Percentiles rank a stretch among this genome's conserved stretches.
These are phyloP conservation scores for Penicillium sp. DNA, from an alignment of 2,329 filamentous ascomycete species.

Conservation along the genomic window DNA sequence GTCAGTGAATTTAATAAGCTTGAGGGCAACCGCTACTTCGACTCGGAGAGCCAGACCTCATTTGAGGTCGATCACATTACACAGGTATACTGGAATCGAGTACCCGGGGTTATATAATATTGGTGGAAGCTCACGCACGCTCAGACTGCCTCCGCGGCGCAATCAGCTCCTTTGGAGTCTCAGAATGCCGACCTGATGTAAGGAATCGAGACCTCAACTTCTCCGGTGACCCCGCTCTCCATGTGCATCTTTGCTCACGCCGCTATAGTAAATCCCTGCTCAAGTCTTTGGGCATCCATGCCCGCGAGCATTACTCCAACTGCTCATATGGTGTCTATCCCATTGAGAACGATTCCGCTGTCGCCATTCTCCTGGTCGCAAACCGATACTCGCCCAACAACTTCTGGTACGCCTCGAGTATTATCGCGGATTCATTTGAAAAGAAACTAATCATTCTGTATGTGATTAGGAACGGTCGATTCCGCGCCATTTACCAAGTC, in stretches of 20 bases:
- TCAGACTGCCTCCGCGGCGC: slow-evolving; percentile 73
- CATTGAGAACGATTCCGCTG: slow-evolving; percentile 68
- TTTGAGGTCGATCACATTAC: slow-evolving; percentile 85
- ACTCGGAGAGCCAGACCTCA: slow-evolving; percentile 81
- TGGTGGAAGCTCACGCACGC: slow-evolving; percentile 10
- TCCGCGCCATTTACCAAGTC: slow-evolving; percentile 84
- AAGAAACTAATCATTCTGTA: not conserved
- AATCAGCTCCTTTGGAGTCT: slow-evolving; percentile 77
- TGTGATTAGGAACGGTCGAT: slow-evolving; percentile 78
- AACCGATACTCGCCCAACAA: slow-evolving; percentile 98
- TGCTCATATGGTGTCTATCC: slow-evolving; percentile 82
- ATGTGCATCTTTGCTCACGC: not conserved
- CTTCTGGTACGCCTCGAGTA: slow-evolving; percentile 68
- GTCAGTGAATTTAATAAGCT: slow-evolving; percentile 84
- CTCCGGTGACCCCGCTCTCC: not conserved
- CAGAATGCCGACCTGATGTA: slow-evolving; percentile 77
- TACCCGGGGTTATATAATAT: not conserved
- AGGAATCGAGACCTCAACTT: slow-evolving; percentile 31
- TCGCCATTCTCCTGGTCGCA: slow-evolving; percentile 82
- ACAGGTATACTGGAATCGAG: slow-evolving; percentile 53
- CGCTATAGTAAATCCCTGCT: slow-evolving; percentile 71
- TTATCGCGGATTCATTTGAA: not conserved
- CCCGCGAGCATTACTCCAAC: slow-evolving; percentile 83
- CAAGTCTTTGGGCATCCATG: slow-evolving; percentile 73
- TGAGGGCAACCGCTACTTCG: slow-evolving; percentile 81